Evolutionary conservation across 192 early-diverging fungal species (phyloP).

Genomic region (Rhizoclosmatium globosum): DNA sequence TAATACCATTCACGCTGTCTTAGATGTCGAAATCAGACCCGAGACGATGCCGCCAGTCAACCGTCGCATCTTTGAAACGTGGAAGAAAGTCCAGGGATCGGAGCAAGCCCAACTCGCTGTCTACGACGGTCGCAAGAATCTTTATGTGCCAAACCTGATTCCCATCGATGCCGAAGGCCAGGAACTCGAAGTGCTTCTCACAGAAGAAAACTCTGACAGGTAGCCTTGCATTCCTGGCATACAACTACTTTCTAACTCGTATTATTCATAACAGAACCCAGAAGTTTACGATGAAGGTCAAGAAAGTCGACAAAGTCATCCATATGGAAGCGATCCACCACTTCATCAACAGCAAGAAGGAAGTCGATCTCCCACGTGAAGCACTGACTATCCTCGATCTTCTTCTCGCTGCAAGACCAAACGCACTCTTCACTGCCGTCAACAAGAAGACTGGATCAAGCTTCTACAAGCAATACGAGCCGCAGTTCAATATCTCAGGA

Average conservation of each 20-base stretch:
- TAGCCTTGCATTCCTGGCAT: neutral
- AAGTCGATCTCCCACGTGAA: constrained; percentile 30
- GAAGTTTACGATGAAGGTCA: constrained; percentile 22
- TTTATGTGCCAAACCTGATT: constrained; percentile 28
- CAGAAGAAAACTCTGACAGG: neutral
- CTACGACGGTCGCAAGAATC: constrained; percentile 40
- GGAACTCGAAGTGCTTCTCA: neutral
- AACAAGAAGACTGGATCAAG: constrained; percentile 21
- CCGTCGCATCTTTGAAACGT: constrained; percentile 34
- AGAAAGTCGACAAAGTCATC: constrained; percentile 14
- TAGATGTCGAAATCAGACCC: constrained; percentile 38
- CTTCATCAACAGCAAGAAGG: constrained; percentile 23
- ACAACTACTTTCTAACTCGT: too few relatives aligned
- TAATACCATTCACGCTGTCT: too few relatives aligned
- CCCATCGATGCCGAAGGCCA: constrained; percentile 9
- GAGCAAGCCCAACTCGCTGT: constrained; percentile 3
- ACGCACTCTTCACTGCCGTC: constrained; percentile 31
- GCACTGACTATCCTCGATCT: constrained; percentile 34
- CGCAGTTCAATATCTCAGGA: constrained; percentile 32
- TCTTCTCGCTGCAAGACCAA: constrained; percentile 22
- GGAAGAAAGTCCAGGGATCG: constrained; percentile 25
- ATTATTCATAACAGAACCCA: neutral
- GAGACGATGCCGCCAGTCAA: constrained; percentile 34
- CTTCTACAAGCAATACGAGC: constrained; percentile 32
- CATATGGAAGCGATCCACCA: constrained; percentile 33